phyloP scores from a whole-genome alignment of 768 basidiomycete genomes.

The Suillus ampliporus region DNA sequence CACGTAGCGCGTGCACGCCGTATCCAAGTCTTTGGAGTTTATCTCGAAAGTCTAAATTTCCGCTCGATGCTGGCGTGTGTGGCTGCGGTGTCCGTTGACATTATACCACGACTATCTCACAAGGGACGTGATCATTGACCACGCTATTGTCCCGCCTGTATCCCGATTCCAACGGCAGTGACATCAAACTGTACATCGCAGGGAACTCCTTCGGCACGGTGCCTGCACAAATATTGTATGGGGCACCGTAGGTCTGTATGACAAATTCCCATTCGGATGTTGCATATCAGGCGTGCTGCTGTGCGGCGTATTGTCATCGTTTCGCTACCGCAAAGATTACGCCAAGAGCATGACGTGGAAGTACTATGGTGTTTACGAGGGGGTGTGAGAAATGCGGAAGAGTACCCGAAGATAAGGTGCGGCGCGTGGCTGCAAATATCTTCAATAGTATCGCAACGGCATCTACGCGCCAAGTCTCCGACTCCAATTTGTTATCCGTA shows the following conservation, averaged over 20 bases:
- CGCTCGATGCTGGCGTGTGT: no score
- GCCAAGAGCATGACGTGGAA: conserved; percentile 50
- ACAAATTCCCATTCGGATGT: conserved; percentile 55
- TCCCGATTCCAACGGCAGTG: conserved; percentile 37
- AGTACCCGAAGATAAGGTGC: conserved; percentile 50
- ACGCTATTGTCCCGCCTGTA: conserved; percentile 56
- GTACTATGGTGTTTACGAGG: conserved; percentile 44
- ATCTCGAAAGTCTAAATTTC: no score
- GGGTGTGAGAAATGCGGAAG: conserved; percentile 49
- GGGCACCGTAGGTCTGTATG: conserved; percentile 52
- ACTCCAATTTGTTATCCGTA: no score
- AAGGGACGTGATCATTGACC: conserved; percentile 49
- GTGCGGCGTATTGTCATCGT: conserved; percentile 51
- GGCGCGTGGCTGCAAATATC: conserved; percentile 46
- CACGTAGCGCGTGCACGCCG: no score
- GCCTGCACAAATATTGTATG: conserved; percentile 61
- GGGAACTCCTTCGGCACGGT: conserved; percentile 62
- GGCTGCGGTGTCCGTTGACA: no score
- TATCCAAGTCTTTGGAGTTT: no score
- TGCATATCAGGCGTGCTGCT: conserved; percentile 54
- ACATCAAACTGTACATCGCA: conserved; percentile 53
- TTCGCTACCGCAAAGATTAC: conserved; percentile 51
- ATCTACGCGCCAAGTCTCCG: no score
- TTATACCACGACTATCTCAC: conserved; percentile 49
- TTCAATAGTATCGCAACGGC: conserved; percentile 55